These are phyloP conservation scores for Exobasidium rhododendri DNA, from an alignment of 1,284 basidiomycete species.

Conservation along the genomic window DNA sequence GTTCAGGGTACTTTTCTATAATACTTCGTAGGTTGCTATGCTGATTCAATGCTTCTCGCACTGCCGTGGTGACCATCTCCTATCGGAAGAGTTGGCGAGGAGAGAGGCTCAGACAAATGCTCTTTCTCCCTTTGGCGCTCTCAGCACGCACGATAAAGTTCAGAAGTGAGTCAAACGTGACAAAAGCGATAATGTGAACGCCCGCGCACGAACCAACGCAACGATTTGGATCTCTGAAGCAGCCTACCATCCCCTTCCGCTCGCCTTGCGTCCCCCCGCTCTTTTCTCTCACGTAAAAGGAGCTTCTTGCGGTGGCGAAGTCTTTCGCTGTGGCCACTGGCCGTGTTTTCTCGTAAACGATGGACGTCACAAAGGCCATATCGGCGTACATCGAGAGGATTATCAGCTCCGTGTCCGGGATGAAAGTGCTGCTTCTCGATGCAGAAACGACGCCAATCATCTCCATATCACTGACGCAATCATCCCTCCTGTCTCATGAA, in stretches of 20 bases:
- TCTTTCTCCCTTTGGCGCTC: too few relatives aligned
- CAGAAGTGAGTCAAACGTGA: neutral
- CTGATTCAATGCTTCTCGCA: neutral
- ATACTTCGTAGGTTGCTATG: neutral
- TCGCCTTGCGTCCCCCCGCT: neutral
- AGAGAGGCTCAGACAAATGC: neutral
- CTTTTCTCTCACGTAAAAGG: neutral
- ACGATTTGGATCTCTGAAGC: neutral
- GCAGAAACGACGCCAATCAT: slow-evolving; percentile 95
- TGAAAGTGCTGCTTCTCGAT: slow-evolving; percentile 98
- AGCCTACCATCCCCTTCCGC: too few relatives aligned
- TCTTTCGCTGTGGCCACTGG: neutral
- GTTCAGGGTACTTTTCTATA: slow-evolving; percentile 36
- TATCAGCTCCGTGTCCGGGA: slow-evolving; percentile 77
- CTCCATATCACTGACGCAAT: slow-evolving; percentile 90
- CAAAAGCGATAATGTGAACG: neutral
- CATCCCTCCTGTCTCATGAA: slow-evolving; percentile 87
- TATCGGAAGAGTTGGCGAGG: too few relatives aligned
- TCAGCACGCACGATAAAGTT: neutral
- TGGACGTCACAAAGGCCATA: slow-evolving; percentile 94
- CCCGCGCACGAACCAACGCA: neutral
- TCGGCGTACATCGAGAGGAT: slow-evolving; percentile 90
- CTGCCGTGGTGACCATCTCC: neutral
- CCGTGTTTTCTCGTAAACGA: too few relatives aligned
- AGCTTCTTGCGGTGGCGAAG: neutral